Percentiles rank a stretch among this genome's conserved stretches.
Evolutionary conservation across 2,329 filamentous ascomycete genomes (phyloP).

Genomic region (Didymella pomorum): DNA sequence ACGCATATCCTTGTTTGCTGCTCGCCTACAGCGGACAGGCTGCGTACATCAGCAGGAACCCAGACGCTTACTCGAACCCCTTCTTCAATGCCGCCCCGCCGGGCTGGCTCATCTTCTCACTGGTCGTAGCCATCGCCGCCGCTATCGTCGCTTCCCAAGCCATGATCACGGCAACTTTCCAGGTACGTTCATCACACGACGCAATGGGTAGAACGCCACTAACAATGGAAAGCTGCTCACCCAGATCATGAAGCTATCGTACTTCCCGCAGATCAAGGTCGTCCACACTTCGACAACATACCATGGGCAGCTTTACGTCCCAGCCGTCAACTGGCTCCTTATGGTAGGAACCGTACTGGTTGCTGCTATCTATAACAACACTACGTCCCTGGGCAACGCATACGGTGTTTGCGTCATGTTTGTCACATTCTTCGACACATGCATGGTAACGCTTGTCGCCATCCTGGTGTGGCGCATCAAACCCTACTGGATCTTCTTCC

Average conservation of each 20-base stretch:
- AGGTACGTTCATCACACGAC: constrained; percentile 52
- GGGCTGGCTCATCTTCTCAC: constrained; percentile 71
- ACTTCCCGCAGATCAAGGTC: constrained; percentile 79
- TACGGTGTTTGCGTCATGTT: constrained; percentile 84
- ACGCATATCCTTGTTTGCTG: constrained; percentile 72
- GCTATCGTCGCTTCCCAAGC: constrained; percentile 81
- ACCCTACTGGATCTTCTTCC: constrained; percentile 64
- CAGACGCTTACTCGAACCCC: constrained; percentile 72
- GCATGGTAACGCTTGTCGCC: constrained; percentile 75
- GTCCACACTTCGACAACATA: constrained; percentile 75
- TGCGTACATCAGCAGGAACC: constrained; percentile 70
- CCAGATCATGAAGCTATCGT: constrained; percentile 76
- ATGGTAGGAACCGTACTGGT: constrained; percentile 78
- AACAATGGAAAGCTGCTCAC: constrained; percentile 59
- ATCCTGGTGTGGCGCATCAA: constrained; percentile 75
- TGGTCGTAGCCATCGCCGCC: constrained; percentile 74
- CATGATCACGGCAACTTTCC: constrained; percentile 79
- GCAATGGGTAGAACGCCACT: constrained; percentile 20
- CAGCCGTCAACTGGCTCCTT: constrained; percentile 77
- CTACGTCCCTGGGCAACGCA: constrained; percentile 70
- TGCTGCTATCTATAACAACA: constrained; percentile 76
- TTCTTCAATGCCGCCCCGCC: constrained; percentile 77
- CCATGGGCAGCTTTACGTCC: constrained; percentile 79
- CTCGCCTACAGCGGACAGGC: constrained; percentile 77
- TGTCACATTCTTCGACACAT: constrained; percentile 80